Evolutionary conservation across 1,284 basidiomycete species (phyloP), one percentile per base, ranked within the genome.

Genomic region (Prillingera fragicola): DNA sequence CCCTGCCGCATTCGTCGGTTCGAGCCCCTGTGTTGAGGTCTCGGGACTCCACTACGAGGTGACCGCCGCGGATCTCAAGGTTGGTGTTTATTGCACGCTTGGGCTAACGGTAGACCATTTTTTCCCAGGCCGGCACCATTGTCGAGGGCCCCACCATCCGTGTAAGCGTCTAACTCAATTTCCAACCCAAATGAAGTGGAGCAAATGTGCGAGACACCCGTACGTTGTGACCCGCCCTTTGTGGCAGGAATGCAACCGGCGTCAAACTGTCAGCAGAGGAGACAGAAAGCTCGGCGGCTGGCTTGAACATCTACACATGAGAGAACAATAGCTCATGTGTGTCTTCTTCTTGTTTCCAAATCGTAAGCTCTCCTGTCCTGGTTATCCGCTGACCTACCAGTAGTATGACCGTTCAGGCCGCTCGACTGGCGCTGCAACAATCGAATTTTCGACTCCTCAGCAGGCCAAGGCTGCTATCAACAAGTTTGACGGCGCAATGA

Each of bases 321-420:
- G n/a, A n/a, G n/a, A n/a, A n/a, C n/a, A n/a, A n/a, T n/a, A 44
- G 41, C 49, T 51, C 53, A 64, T 54, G 47, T 55, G 38, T 45
- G 45, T 42, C 41, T 38, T 48, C 38, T 31, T 51, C 36, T n/a
- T n/a, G n/a, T 54, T 45, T 52, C 43, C 53, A 51, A 41, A 37
- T 43, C 36, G 59, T 68, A 43, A 53, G 54, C 53, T 27, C 31
- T 34, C 41, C 34, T 36, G 38, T 56, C 50, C 45, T 57, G 46
- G 38, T 52, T 52, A 50, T 51, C 7, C 21, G 27, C 43, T 50
- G 15, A 50, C 44, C 4, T 5, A 6, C 13, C 22, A 41, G 43
- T 31, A 95, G 91, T 97, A 91, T 74, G 92, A 96, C 75, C 83
- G 85, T 63, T 92, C 89, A 60, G 92, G 92, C 57, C 85, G 92